A percentile compares a stretch with the other conserved stretches of the same genome.
Evolutionary conservation across 140 eudicot species (phyloP).

Genomic region (Bidens hawaiensis): DNA sequence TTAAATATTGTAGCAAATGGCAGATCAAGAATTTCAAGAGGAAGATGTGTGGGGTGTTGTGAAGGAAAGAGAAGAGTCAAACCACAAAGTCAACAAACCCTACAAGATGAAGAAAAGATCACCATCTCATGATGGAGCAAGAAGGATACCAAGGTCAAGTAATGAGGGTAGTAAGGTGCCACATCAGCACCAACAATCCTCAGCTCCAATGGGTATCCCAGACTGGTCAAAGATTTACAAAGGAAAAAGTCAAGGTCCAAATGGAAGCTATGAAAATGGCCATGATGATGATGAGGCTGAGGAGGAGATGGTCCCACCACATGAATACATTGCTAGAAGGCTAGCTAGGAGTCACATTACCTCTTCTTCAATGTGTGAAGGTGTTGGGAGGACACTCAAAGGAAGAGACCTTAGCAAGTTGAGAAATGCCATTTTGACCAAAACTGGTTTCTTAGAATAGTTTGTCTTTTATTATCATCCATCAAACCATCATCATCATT

Average conservation of each 20-base stretch:
- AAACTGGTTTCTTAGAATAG: conserved; percentile 74
- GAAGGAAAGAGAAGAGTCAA: conserved; percentile 39
- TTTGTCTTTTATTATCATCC: neutral
- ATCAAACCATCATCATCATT: conserved; percentile 7
- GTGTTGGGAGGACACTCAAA: conserved; percentile 80
- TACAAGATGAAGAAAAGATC: conserved; percentile 29
- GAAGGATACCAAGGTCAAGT: conserved; percentile 37
- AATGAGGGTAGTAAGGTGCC: conserved; percentile 33
- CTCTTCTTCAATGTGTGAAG: conserved; percentile 75
- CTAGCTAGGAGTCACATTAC: conserved; percentile 57
- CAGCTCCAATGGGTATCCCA: conserved; percentile 57
- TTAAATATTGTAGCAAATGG: conserved; percentile 24
- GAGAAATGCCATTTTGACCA: conserved; percentile 71
- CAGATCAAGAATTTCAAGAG: conserved; percentile 63
- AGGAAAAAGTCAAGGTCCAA: conserved; percentile 30
- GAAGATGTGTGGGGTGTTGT: conserved; percentile 62
- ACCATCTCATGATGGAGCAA: conserved; percentile 24
- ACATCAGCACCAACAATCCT: conserved; percentile 47
- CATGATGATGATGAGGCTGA: too few relatives aligned
- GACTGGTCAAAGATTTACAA: conserved; percentile 61
- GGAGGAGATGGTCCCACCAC: conserved; percentile 69
- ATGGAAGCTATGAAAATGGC: conserved; percentile 20
- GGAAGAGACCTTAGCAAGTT: conserved; percentile 78
- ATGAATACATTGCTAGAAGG: conserved; percentile 69
- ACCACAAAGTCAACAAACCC: conserved; percentile 32